Evolutionary conservation across 306 rosid genomes (phyloP).

Genomic region (Crotalaria pallida): DNA sequence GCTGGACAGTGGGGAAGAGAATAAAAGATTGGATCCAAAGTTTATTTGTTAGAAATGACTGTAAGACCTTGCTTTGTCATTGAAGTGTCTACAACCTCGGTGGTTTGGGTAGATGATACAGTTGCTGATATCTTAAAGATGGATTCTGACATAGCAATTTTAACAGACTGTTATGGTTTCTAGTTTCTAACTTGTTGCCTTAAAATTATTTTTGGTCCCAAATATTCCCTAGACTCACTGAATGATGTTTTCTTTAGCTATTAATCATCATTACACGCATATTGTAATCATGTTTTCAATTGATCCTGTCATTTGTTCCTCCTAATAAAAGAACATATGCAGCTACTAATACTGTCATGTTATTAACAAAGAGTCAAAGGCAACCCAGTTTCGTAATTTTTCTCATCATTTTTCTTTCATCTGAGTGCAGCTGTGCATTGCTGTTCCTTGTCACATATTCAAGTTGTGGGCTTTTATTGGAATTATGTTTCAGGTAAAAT

Average conservation of each 20-base stretch:
- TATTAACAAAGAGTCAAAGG: background rate
- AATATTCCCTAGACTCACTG: background rate
- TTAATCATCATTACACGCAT: background rate
- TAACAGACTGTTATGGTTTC: background rate
- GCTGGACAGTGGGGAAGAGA: background rate
- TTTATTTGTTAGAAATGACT: background rate
- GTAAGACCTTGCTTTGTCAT: background rate
- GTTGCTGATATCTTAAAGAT: background rate
- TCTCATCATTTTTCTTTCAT: conserved; percentile 16
- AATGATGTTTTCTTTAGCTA: background rate
- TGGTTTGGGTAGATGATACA: background rate
- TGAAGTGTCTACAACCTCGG: background rate
- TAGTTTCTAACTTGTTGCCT: background rate
- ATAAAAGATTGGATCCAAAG: background rate
- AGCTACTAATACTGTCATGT: background rate
- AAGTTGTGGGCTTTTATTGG: conserved; percentile 93
- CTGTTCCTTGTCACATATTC: conserved; percentile 93
- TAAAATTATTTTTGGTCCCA: background rate
- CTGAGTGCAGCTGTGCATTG: conserved; percentile 77
- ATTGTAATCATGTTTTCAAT: background rate
- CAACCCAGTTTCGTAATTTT: background rate
- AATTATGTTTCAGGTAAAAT: conserved; percentile 79
- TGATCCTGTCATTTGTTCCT: background rate
- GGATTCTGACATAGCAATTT: background rate
- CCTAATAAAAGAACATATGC: background rate